phyloP scores from a whole-genome alignment of 768 basidiomycete genomes.

The Cantharellus anzutake region DNA sequence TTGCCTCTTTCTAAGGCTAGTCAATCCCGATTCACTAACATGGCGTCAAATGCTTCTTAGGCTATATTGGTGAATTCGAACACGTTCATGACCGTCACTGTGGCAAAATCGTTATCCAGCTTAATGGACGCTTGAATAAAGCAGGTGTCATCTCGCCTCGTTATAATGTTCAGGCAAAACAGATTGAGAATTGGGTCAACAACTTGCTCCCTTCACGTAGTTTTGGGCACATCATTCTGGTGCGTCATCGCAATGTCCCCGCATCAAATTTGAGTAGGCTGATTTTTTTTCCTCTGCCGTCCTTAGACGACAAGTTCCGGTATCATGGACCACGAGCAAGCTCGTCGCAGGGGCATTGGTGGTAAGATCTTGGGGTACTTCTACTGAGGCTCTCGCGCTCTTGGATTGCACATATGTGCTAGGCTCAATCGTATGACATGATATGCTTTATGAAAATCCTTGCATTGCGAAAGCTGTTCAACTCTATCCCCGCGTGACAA shows the following conservation, averaged over 20 bases:
- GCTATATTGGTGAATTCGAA: slow-evolving; percentile 97
- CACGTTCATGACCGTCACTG: slow-evolving; percentile 98
- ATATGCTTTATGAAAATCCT: too few relatives aligned
- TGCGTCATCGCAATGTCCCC: slow-evolving; percentile 20
- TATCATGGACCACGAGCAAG: slow-evolving; percentile 98
- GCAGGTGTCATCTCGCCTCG: slow-evolving; percentile 99
- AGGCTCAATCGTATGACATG: too few relatives aligned
- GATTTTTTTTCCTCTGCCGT: not conserved
- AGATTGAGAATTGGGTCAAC: slow-evolving; percentile 96
- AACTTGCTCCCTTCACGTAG: slow-evolving; percentile 88
- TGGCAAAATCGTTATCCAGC: slow-evolving; percentile 94
- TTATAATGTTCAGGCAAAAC: slow-evolving; percentile 84
- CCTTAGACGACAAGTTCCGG: slow-evolving; percentile 86
- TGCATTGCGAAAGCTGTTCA: too few relatives aligned
- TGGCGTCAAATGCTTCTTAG: slow-evolving; percentile 25
- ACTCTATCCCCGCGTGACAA: too few relatives aligned
- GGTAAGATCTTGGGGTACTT: slow-evolving; percentile 89
- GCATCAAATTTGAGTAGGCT: not conserved
- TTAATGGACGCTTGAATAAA: slow-evolving; percentile 98
- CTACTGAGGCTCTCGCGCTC: slow-evolving; percentile 32
- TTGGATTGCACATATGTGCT: not conserved
- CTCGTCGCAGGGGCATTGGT: slow-evolving; percentile 93
- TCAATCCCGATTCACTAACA: slow-evolving; percentile 7
- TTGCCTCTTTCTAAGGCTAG: not conserved
- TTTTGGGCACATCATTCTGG: slow-evolving; percentile 91